Conservation (phyloP, 208 protist species). For the Leishmania amazonensis region DNA sequence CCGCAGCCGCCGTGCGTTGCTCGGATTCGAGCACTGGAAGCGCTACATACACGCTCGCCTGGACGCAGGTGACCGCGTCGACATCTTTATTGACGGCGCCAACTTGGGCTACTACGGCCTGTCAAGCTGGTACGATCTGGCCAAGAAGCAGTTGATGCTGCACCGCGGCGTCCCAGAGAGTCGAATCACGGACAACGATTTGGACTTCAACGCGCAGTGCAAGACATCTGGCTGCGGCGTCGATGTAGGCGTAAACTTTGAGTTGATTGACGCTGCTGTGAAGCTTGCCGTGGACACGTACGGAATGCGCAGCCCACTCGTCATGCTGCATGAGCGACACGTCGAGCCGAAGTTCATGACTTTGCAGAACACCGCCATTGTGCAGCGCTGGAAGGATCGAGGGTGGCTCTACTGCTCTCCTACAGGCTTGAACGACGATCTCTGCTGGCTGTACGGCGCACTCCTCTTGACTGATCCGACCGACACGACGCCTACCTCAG, state of each 20-base stretch:
- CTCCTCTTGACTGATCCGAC: slow-evolving; percentile 51
- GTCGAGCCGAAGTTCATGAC: slow-evolving; percentile 44
- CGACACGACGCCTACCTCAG: slow-evolving; percentile 11
- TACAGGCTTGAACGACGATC: slow-evolving; percentile 75
- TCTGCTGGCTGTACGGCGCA: slow-evolving; percentile 80
- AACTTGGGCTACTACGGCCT: slow-evolving; percentile 89
- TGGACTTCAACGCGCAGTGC: slow-evolving; percentile 37
- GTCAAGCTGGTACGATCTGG: slow-evolving; percentile 71
- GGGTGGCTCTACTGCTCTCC: slow-evolving; percentile 59
- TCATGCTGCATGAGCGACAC: slow-evolving; percentile 84
- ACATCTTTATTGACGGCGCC: slow-evolving; percentile 81
- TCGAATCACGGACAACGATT: slow-evolving; percentile 35
- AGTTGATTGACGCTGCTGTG: slow-evolving; percentile 65
- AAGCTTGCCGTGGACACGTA: slow-evolving; percentile 33
- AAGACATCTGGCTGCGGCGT: slow-evolving; percentile 31
- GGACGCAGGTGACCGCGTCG: slow-evolving; percentile 28
- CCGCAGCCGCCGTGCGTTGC: slow-evolving; percentile 30
- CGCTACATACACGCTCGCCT: slow-evolving; percentile 46
- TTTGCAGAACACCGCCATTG: slow-evolving; percentile 26
- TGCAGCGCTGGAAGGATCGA: slow-evolving; percentile 49
- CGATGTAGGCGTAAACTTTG: slow-evolving; percentile 70
- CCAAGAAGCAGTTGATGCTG: slow-evolving; percentile 49
- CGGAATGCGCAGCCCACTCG: slow-evolving; percentile 50
- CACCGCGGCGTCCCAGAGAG: slow-evolving; percentile 31
- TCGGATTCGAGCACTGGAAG: slow-evolving; percentile 58